Evolutionary conservation across 345 rosid genomes (phyloP).

Genomic region (Eucalyptus sp.): DNA sequence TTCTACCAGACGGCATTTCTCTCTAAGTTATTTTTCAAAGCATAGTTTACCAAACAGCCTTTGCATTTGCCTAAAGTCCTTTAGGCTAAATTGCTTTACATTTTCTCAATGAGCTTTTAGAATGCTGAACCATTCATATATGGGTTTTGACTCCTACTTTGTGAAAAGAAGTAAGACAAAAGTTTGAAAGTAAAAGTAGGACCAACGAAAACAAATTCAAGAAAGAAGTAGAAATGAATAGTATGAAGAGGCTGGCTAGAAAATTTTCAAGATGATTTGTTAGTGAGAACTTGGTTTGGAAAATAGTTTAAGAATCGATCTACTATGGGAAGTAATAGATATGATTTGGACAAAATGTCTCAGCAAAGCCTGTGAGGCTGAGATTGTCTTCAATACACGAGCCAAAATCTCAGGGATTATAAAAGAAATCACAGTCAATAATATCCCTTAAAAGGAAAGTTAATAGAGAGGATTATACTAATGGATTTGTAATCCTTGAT

Average conservation of each 20-base stretch:
- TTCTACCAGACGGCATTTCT: accelerated
- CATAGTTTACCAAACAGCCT: accelerated
- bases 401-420: background rate
- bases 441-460: background rate
- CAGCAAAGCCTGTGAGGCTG: background rate
- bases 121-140: too few relatives aligned
- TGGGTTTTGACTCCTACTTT: too few relatives aligned
- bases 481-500: background rate
- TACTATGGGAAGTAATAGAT: background rate
- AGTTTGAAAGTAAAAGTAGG: too few relatives aligned
- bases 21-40: too few relatives aligned
- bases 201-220: too few relatives aligned
- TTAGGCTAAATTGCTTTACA: too few relatives aligned
- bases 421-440: background rate
- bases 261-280: background rate
- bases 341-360: background rate
- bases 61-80: too few relatives aligned
- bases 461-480: background rate
- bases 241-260: background rate
- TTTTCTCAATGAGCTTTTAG: too few relatives aligned
- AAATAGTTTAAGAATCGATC: background rate
- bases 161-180: too few relatives aligned
- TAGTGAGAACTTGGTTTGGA: background rate
- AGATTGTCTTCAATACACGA: background rate
- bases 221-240: too few relatives aligned